A percentile compares a stretch with the other conserved stretches of the same genome.
These are phyloP conservation scores for Sarcomyxa edulis DNA, from an alignment of 768 basidiomycete genomes.

Conservation along the genomic window DNA sequence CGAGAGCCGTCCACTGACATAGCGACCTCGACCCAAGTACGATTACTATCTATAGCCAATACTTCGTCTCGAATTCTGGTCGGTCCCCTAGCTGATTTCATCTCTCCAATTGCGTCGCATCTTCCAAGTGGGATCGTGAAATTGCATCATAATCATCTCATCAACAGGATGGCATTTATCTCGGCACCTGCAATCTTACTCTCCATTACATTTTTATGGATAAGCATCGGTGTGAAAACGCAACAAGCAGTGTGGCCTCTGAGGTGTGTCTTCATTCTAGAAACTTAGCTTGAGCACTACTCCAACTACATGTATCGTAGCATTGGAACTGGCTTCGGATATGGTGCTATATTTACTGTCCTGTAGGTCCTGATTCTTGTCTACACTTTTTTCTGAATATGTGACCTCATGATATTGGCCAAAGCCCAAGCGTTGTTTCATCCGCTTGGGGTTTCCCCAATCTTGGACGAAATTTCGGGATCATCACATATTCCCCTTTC, in stretches of 20 bases:
- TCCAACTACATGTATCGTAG: slow-evolving; percentile 25
- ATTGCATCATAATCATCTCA: slow-evolving; percentile 41
- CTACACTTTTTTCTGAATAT: slow-evolving; percentile 1
- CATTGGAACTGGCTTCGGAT: slow-evolving; percentile 60
- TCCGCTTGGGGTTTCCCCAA: slow-evolving; percentile 69
- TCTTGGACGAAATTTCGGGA: slow-evolving; percentile 71
- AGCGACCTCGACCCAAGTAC: slow-evolving; percentile 61
- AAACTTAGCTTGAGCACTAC: neutral
- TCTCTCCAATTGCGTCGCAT: slow-evolving; percentile 56
- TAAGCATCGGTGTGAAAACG: slow-evolving; percentile 39
- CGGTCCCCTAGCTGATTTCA: slow-evolving; percentile 67
- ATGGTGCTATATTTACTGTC: slow-evolving; percentile 67
- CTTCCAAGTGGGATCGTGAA: slow-evolving; percentile 28
- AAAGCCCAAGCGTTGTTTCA: slow-evolving; percentile 67
- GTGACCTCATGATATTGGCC: slow-evolving; percentile 1
- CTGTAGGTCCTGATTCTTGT: slow-evolving; percentile 40
- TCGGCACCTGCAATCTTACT: slow-evolving; percentile 43
- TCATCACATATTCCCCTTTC: slow-evolving; percentile 72
- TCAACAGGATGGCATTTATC: slow-evolving; percentile 63
- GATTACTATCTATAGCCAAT: slow-evolving; percentile 64
- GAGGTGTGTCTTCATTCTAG: slow-evolving; percentile 37
- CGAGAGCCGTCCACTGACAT: slow-evolving; percentile 19
- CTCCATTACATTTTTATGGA: slow-evolving; percentile 49
- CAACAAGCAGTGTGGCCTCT: slow-evolving; percentile 61
- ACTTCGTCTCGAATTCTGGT: slow-evolving; percentile 63